Evolutionary conservation across 106 monocot species (phyloP).

Genomic region (Allium sativum): DNA sequence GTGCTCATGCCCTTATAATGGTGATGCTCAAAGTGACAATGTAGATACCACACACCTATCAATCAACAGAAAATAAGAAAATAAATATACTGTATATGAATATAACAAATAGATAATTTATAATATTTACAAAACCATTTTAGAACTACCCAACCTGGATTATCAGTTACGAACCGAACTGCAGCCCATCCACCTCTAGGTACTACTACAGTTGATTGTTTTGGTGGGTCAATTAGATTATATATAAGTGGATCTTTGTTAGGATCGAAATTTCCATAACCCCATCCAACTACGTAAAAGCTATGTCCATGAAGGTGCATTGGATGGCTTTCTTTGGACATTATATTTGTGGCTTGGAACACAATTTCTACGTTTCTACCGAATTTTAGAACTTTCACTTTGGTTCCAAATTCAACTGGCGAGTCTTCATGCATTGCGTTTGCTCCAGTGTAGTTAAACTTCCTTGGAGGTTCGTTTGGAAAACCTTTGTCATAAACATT

Average conservation of each 20-base stretch:
- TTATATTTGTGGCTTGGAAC: conserved; percentile 42
- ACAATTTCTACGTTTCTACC: conserved; percentile 41
- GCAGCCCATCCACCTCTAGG: conserved; percentile 42
- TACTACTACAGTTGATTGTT: conserved; percentile 38
- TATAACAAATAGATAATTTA: background rate
- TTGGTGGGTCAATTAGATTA: conserved; percentile 48
- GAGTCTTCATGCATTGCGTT: conserved; percentile 4
- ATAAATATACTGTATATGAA: background rate
- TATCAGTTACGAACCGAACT: conserved; percentile 33
- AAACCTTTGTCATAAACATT: background rate
- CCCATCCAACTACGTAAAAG: conserved; percentile 61
- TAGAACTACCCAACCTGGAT: conserved; percentile 25
- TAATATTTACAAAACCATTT: background rate
- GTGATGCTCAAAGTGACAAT: background rate
- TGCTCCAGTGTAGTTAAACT: conserved; percentile 33
- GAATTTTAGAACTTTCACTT: conserved; percentile 47
- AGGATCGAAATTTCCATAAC: conserved; percentile 42
- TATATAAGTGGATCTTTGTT: conserved; percentile 13
- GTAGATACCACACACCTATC: background rate
- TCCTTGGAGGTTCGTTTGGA: conserved; percentile 5
- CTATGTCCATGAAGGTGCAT: conserved; percentile 62
- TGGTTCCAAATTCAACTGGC: conserved; percentile 1
- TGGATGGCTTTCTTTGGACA: conserved; percentile 27
- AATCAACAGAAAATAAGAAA: background rate
- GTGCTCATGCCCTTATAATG: background rate